phyloP scores from a whole-genome alignment of 2,329 filamentous ascomycete genomes.

The Trichoderma aggressivum region DNA sequence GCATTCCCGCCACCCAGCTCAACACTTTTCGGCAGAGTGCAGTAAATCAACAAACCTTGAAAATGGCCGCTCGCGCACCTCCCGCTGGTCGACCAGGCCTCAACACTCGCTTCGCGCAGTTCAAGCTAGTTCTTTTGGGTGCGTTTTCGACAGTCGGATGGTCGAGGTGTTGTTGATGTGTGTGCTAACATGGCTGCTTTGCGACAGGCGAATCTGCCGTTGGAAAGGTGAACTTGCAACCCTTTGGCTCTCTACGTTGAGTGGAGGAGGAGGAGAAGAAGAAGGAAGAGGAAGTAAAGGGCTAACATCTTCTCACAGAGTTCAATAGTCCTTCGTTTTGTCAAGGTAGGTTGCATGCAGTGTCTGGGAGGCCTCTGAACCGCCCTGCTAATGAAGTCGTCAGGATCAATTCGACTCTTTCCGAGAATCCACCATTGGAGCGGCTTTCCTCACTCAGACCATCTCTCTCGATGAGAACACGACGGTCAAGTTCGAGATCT shows the following conservation, averaged over 20 bases:
- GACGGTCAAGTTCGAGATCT: conserved; percentile 99
- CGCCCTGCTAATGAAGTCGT: conserved; percentile 16
- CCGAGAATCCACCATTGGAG: conserved; percentile 95
- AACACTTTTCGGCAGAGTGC: conserved; percentile 20
- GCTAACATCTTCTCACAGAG: conserved; percentile 56
- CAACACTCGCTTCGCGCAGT: conserved; percentile 93
- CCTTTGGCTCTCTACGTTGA: neutral
- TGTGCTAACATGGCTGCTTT: conserved; percentile 19
- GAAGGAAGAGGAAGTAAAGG: neutral
- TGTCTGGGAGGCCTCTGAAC: neutral
- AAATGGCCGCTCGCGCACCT: conserved; percentile 81
- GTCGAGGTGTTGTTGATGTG: conserved; percentile 16
- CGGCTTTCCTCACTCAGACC: conserved; percentile 97
- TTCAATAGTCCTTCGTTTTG: conserved; percentile 95
- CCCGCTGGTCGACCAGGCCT: conserved; percentile 57
- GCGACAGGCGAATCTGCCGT: conserved; percentile 89
- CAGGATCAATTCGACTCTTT: conserved; percentile 99
- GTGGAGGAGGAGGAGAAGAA: neutral
- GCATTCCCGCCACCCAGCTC: neutral
- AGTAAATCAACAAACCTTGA: conserved; percentile 30
- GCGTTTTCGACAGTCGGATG: conserved; percentile 35
- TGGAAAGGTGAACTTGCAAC: conserved; percentile 70
- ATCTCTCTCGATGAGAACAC: conserved; percentile 97
- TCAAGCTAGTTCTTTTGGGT: conserved; percentile 98
- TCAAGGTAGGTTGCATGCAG: conserved; percentile 65